Base-by-base conservation (phyloP, 805 yeast genomes). In the Yamadazyma nakazawae region DNA sequence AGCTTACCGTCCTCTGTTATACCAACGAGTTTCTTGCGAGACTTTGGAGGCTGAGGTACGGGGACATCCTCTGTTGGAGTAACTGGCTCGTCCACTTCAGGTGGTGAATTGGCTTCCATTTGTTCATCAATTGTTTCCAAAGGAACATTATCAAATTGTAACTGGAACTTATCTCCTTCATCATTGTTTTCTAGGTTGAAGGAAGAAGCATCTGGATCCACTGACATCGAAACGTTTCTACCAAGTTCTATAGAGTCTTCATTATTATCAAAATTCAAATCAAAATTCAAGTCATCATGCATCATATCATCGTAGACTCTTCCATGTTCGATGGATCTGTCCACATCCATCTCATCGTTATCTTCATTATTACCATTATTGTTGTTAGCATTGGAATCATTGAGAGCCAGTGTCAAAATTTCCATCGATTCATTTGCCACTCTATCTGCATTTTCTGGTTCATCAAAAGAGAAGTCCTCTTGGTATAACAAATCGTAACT, bases 401-500 rank as follows among this genome's bases (percentile, higher is more conserved):
- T n/a, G 19, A 34, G 19, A 13, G 21, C 19, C 39, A 37, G 39
- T 11, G 39, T 37, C n/a, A 37, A 21, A 6, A 37, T 11, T 12
- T 21, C 39, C 4, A 37, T 18, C 7, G 37, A 21, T 2, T 40
- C 61, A 13, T 65, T 70, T 41, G 66, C 72, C 45, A 71, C 57
- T 28, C 62, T 53, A 28, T 28, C n/a, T 5, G 32, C 32, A 13
- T 28, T 28, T 28, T 28, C 32, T 28, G 32, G 32, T 13, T 28
- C 32, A 9, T 9, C 32, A 28, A 28, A 28, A 28, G 32, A 28
- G 51, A 72, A 65, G 28, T 85, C 85, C 39, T 81, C 87, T 53
- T 82, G 87, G 51, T 78, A 78, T 35, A 87, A 67, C 52, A 88
- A 79, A 58, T 88, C 95, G 34, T 82, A 75, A 49, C 83, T 88